Percentiles rank a stretch among this genome's conserved stretches.
phyloP scores from a whole-genome alignment of 371 early-diverging fungal genomes.

The Conidiobolus incongruus region DNA sequence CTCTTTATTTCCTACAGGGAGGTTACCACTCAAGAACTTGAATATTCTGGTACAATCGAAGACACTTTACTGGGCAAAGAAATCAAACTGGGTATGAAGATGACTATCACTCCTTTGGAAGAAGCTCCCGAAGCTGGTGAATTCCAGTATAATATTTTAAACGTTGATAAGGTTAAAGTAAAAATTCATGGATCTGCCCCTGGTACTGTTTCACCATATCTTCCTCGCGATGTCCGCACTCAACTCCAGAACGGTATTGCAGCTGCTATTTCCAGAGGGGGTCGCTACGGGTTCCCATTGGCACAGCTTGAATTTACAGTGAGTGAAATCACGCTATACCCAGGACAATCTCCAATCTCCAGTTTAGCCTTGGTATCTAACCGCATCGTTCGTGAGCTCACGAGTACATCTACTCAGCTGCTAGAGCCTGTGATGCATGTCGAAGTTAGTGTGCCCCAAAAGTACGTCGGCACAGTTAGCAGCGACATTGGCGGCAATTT shows the following conservation, averaged over 20 bases:
- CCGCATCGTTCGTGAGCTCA: conserved; percentile 31
- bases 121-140: conserved; percentile 6
- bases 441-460: conserved; percentile 36
- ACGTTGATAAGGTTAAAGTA: not conserved
- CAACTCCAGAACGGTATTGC: conserved; percentile 43
- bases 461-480: conserved; percentile 54
- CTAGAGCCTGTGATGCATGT: conserved; percentile 82
- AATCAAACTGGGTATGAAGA: conserved; percentile 27
- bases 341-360: conserved; percentile 33
- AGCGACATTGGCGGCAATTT: conserved; percentile 56
- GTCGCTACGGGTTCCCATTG: conserved; percentile 58
- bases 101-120: conserved; percentile 21
- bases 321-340: conserved; percentile 24
- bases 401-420: conserved; percentile 25
- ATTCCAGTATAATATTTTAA: not conserved
- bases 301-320: conserved; percentile 33
- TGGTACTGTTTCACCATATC: not conserved
- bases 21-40: conserved; percentile 18
- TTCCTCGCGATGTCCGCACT: not conserved
- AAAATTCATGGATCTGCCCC: not conserved
- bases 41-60: conserved; percentile 22
- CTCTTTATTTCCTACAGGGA: conserved; percentile 81
- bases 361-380: conserved; percentile 41
- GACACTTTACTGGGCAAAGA: conserved; percentile 49
- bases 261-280: conserved; percentile 55